Base-by-base conservation (phyloP, 169 alveolate genomes). In the Cryptosporidium tyzzeri region DNA sequence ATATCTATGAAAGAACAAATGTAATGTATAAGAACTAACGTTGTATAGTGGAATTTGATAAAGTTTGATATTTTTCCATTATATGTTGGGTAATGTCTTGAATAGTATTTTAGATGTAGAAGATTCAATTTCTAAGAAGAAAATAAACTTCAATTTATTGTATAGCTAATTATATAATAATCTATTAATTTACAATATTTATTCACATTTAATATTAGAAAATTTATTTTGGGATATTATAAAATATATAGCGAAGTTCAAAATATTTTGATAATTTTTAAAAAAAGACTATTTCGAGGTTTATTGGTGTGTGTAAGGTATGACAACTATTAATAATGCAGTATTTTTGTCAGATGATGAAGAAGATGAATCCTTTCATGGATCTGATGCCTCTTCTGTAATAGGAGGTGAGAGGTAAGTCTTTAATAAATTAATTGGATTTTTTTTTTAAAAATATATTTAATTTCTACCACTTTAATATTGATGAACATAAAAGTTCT, bases 281-380 rank as follows among this genome's bases (percentile, higher is more conserved):
- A 4, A 45, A 10, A 18, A 9, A 45, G 53, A 3, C 21, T 48
- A 16, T 48, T 48, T 14, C 12, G 21, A 48, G 55, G 4, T 48
- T 48, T n/a, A 48, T 48, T 48, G 55, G 55, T 48, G 70, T 55
- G 71, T 58, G 48, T 26, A 29, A 16, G 31, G 29, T 16, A 80
- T 80, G 89, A 35, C 89, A 23, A 80, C 89, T 12, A 80, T 80
- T 18, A 80, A 80, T 31, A 65, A 62, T 41, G 80, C 89, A 5
- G 89, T 80, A 18, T 80, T 80, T 59, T 6, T 80, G 23, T 80
- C 89, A 41, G 89, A 80, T 33, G 89, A 80, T 62, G 89, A 80
- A 5, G 89, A 80, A 39, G 89, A 80, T 59, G 89, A 80, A 26
- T 80, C 89, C 9, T 80, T 80, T 29, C 73, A 80, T 50, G 80